These are phyloP conservation scores for Kalmusia sp. DNA, from an alignment of 2,329 filamentous ascomycete genomes.

Conservation along the genomic window DNA sequence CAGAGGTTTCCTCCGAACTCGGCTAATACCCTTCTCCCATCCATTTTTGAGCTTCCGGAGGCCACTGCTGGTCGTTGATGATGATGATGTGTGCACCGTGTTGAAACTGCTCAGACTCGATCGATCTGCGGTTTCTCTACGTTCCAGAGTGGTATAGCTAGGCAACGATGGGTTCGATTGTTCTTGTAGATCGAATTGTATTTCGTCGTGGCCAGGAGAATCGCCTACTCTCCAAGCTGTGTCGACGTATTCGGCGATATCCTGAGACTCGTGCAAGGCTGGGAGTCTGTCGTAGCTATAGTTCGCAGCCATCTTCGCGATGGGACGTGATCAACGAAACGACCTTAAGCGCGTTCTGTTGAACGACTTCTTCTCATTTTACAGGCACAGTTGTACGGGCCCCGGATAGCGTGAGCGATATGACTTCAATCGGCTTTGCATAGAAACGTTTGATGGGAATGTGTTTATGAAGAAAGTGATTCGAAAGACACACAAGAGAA, in stretches of 20 bases:
- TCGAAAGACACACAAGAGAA: too few species aligned
- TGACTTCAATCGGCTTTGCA: too few species aligned
- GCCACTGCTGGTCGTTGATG: slow-evolving; percentile 21
- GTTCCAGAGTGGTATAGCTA: slow-evolving; percentile 11
- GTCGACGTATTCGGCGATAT: slow-evolving; percentile 24
- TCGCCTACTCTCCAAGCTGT: not conserved
- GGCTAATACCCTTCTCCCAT: slow-evolving; percentile 10
- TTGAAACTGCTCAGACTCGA: slow-evolving; percentile 25
- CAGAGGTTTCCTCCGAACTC: slow-evolving; percentile 27
- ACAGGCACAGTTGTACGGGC: too few species aligned
- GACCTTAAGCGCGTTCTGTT: not conserved
- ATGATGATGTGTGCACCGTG: slow-evolving; percentile 19
- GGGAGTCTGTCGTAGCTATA: slow-evolving; percentile 25
- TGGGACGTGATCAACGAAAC: not conserved
- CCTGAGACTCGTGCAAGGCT: slow-evolving; percentile 18
- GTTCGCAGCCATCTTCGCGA: slow-evolving; percentile 10
- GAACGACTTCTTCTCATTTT: too few species aligned
- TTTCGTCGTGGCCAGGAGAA: not conserved
- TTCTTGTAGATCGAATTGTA: too few species aligned
- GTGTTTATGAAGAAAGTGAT: too few species aligned
- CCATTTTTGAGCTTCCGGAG: slow-evolving; percentile 27
- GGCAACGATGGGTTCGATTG: not conserved
- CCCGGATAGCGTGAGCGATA: too few species aligned
- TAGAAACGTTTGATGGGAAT: too few species aligned
- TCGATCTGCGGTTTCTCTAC: slow-evolving; percentile 12